A percentile compares a stretch with the other conserved stretches of the same genome.
Evolutionary conservation across 495 filamentous ascomycete species (phyloP).

Genomic region (Hypoxylon lenormandii): DNA sequence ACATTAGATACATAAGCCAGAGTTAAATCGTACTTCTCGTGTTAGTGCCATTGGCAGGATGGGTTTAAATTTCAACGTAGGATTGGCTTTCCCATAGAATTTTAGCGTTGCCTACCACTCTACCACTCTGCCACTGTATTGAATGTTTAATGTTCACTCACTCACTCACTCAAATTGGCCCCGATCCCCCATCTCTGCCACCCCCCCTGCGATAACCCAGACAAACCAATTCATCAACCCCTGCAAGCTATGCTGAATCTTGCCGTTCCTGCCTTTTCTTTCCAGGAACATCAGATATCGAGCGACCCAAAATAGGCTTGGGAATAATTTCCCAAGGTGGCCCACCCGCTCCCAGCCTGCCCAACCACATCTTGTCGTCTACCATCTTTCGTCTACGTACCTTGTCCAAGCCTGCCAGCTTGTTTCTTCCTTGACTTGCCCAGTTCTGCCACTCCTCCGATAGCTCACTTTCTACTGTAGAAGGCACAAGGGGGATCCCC

Average conservation of each 20-base stretch:
- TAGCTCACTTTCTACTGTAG: constrained; percentile 36
- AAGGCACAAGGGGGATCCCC: constrained; percentile 44
- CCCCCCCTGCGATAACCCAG: constrained; percentile 40
- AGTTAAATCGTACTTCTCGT: background rate
- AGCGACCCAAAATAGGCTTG: constrained; percentile 42
- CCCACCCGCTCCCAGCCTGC: constrained; percentile 32
- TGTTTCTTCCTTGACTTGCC: constrained; percentile 1
- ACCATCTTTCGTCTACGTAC: constrained; percentile 18
- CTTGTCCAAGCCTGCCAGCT: constrained; percentile 4
- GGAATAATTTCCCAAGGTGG: constrained; percentile 37
- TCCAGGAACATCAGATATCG: constrained; percentile 38
- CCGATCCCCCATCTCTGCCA: no score
- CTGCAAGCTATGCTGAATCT: constrained; percentile 41
- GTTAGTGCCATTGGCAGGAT: background rate
- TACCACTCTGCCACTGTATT: no score
- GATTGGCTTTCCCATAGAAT: background rate
- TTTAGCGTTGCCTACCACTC: constrained; percentile 17
- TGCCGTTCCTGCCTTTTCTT: constrained; percentile 40
- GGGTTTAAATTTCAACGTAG: background rate
- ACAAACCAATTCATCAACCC: constrained; percentile 39
- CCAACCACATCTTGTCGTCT: constrained; percentile 36
- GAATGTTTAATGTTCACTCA: constrained; percentile 3
- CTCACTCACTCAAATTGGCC: constrained; percentile 20
- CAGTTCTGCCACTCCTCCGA: background rate
- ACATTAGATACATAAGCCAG: background rate